Percentiles rank a stretch among this genome's conserved stretches.
These are phyloP conservation scores for Stagonosporopsis vannaccii DNA, from an alignment of 2,329 filamentous ascomycete species.

Conservation along the genomic window DNA sequence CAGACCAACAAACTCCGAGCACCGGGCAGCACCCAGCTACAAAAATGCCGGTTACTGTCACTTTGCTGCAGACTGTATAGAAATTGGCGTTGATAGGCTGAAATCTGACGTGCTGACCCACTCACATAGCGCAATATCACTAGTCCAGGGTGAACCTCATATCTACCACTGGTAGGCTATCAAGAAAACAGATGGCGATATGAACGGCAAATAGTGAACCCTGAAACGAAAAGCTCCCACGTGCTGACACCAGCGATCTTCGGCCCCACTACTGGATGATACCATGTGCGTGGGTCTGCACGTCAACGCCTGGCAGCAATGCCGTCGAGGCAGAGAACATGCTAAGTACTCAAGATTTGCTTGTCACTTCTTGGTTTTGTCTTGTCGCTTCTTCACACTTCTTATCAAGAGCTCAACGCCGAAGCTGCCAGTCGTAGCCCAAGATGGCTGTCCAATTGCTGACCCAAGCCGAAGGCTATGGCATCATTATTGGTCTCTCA, in stretches of 20 bases:
- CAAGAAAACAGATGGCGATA: background rate
- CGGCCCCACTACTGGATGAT: constrained; percentile 12
- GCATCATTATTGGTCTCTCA: constrained; percentile 23
- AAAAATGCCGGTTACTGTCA: background rate
- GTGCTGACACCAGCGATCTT: constrained; percentile 10
- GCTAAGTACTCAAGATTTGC: constrained; percentile 6
- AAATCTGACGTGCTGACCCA: constrained; percentile 20
- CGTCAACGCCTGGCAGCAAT: constrained; percentile 5
- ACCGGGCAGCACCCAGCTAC: background rate
- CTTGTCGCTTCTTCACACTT: background rate
- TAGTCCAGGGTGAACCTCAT: constrained; percentile 4
- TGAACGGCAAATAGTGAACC: background rate
- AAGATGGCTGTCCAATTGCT: constrained; percentile 19
- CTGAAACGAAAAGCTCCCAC: background rate
- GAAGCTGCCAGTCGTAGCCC: background rate
- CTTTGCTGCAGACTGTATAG: background rate
- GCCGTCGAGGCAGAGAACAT: background rate
- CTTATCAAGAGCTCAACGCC: background rate
- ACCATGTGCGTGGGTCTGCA: constrained; percentile 20
- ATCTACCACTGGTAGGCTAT: background rate
- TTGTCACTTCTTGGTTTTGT: background rate
- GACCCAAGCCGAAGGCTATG: constrained; percentile 24
- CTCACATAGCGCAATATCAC: constrained; percentile 18
- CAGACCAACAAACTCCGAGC: background rate
- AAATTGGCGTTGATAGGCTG: background rate